Evolutionary conservation across 768 basidiomycete genomes (phyloP).

Genomic region (Pleurotus tuber-regium): DNA sequence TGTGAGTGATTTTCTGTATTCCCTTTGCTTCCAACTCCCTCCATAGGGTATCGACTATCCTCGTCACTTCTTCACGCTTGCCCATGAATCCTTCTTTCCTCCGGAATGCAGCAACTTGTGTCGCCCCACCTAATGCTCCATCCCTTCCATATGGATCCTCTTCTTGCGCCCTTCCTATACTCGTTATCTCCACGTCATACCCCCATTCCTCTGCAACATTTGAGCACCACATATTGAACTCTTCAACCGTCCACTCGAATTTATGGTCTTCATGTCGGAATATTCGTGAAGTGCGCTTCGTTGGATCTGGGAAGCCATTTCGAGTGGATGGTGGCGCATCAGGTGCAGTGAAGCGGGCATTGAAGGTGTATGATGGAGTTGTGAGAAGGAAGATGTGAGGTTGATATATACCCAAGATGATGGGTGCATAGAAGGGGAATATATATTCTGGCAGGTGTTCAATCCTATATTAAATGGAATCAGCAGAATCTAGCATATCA

Average conservation of each 20-base stretch:
- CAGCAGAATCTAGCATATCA: neutral
- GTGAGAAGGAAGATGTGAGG: slow-evolving; percentile 75
- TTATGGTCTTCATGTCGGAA: slow-evolving; percentile 87
- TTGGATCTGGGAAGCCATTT: slow-evolving; percentile 69
- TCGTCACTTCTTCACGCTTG: slow-evolving; percentile 27
- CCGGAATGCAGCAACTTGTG: slow-evolving; percentile 63
- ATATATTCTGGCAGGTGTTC: slow-evolving; percentile 69
- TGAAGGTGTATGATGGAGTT: slow-evolving; percentile 85
- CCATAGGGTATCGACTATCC: slow-evolving; percentile 30
- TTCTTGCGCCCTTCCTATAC: slow-evolving; percentile 58
- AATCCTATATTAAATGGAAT: slow-evolving; percentile 45
- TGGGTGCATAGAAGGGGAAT: slow-evolving; percentile 61
- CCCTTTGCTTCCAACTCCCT: slow-evolving; percentile 17
- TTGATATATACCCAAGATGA: slow-evolving; percentile 75
- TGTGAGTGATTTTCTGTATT: slow-evolving; percentile 34
- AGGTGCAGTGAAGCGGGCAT: slow-evolving; percentile 67
- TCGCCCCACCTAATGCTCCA: slow-evolving; percentile 59
- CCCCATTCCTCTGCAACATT: slow-evolving; percentile 63
- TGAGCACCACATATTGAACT: slow-evolving; percentile 67
- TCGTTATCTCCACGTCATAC: slow-evolving; percentile 58
- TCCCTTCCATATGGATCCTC: slow-evolving; percentile 75
- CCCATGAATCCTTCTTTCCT: slow-evolving; percentile 33
- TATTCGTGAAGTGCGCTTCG: slow-evolving; percentile 64
- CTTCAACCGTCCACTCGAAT: slow-evolving; percentile 83
- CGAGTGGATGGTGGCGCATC: slow-evolving; percentile 39